Conservation (phyloP, 2,329 filamentous ascomycete species). For the Sporothrix inflata region DNA sequence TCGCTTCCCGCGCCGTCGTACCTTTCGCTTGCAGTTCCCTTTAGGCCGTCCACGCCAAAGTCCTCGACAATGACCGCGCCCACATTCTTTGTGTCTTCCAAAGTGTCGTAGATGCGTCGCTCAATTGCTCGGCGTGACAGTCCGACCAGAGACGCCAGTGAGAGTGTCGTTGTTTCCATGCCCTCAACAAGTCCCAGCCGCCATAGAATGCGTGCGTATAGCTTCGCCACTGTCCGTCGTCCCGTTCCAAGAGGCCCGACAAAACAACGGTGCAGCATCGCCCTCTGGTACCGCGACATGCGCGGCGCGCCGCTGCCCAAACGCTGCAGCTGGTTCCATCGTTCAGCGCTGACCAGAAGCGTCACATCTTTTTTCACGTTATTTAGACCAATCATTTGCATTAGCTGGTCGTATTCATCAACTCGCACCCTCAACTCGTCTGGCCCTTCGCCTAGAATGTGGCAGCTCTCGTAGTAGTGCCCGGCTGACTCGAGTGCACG, state of each 20-base stretch:
- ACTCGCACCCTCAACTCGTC: not conserved
- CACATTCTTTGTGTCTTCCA: not conserved
- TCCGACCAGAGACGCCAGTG: not conserved
- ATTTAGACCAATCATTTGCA: not conserved
- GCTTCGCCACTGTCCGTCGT: slow-evolving; percentile 2
- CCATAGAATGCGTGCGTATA: not conserved
- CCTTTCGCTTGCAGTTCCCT: not conserved
- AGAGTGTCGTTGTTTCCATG: not conserved
- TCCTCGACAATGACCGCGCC: slow-evolving; percentile 8
- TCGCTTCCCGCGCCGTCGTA: not conserved
- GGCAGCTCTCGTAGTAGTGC: not conserved
- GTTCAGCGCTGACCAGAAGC: not conserved
- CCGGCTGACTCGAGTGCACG: not conserved
- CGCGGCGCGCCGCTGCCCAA: not conserved
- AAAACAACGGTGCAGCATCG: not conserved
- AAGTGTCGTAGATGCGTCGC: not conserved
- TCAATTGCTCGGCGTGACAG: not conserved
- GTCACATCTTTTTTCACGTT: not conserved
- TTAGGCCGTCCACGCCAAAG: not conserved
- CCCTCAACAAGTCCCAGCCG: not conserved
- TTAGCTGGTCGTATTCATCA: not conserved
- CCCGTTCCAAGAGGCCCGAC: not conserved
- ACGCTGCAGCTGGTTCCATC: not conserved
- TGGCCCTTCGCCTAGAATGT: not conserved
- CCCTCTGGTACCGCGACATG: not conserved